Base-by-base conservation (phyloP, 106 monocot genomes). In the Triglochin maritima region DNA sequence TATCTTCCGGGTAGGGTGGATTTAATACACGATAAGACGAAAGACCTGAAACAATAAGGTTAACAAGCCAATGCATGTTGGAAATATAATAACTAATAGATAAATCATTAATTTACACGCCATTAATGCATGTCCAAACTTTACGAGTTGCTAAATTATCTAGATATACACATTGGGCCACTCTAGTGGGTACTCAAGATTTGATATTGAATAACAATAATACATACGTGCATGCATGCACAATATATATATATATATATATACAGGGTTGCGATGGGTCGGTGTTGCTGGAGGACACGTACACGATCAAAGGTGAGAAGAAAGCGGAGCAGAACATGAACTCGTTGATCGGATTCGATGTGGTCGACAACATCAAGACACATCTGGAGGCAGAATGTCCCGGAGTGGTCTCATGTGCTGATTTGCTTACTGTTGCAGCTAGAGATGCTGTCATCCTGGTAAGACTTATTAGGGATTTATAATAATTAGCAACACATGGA, bases 321-420 rank as follows among this genome's bases (percentile, higher is more conserved):
- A 43, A 42, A 8, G 82, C 86, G 2, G 42, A 49, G 2, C 68
- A 60, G 58, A 86, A 83, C 59, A 3, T 69, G 61, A 74, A 80
- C 57, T 82, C 86, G 6, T 54, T 86, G 47, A 75, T 61, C 29
- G 86, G 86, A 6, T 82, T 86, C 56, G 80, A 82, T 3, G 60
- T 86, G 8, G 78, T 86, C 6, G 86, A 86, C 49, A 70, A 63
- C 46, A 86, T 86, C 43, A 86, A 86, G 70, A 86, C 64, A 64
- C 69, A 89, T 55, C 74, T 94, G 44, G 94, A 94, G 70, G 77
- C 87, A 12, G 80, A 84, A 81, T 94, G 94, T 77, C 82, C 89
- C 1, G 86, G 80, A 49, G 58, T 73, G 1, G 89, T 94, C 41
- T 87, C 94, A 9, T 94, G 89, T 50, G 94, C 89, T 2, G 94